Conservation (phyloP, 78 protist genomes). For the Isochrysis galbana region DNA sequence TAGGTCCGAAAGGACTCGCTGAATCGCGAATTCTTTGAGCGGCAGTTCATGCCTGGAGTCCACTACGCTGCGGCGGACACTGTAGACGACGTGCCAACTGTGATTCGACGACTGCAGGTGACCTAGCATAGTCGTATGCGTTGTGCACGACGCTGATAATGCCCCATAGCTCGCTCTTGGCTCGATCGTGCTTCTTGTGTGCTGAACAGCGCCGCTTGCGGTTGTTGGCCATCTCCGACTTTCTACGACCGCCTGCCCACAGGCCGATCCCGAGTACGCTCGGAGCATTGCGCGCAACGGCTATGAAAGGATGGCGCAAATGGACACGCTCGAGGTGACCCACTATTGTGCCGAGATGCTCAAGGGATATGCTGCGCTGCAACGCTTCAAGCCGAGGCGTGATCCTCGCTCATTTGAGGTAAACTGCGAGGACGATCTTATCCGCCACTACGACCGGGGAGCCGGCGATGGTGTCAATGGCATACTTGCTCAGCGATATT, state of each 20-base stretch:
- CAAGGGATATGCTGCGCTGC: constrained; percentile 10
- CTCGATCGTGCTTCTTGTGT: too few species aligned
- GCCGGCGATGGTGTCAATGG: background rate
- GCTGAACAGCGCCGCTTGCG: too few species aligned
- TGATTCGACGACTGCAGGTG: background rate
- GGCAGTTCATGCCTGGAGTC: constrained; percentile 1
- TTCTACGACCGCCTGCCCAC: too few species aligned
- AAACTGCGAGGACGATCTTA: constrained; percentile 6
- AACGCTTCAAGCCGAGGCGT: constrained; percentile 8
- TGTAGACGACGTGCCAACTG: background rate
- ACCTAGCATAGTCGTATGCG: too few species aligned
- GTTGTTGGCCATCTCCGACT: too few species aligned
- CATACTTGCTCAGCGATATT: background rate
- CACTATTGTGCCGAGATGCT: constrained; percentile 6
- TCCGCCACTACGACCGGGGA: background rate
- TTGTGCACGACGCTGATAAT: too few species aligned
- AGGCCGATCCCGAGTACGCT: background rate
- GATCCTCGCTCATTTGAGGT: background rate
- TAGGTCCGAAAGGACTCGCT: background rate
- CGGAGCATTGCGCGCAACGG: background rate
- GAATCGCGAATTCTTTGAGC: background rate
- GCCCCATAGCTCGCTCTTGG: too few species aligned
- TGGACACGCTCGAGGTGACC: background rate
- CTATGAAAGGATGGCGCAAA: background rate
- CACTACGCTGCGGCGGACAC: constrained; percentile 6